Evolutionary conservation across 805 yeast genomes (phyloP).

Genomic region (Spathaspora hagerdaliae): DNA sequence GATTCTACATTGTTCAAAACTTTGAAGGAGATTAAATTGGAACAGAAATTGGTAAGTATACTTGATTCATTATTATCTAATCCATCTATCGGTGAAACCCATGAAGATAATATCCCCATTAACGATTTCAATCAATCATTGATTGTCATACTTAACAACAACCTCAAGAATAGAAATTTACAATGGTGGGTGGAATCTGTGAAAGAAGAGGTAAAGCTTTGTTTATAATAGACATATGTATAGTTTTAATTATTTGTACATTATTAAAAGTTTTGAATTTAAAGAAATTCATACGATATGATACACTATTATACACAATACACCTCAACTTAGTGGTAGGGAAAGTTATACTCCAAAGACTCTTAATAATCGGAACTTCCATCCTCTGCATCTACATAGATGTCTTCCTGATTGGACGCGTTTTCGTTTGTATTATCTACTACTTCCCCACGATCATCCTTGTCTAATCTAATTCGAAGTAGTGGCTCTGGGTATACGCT

Average conservation of each 20-base stretch:
- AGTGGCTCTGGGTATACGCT: constrained; percentile 61
- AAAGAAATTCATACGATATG: not conserved
- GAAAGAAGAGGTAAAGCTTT: constrained; percentile 13
- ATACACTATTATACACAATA: not conserved
- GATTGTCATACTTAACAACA: not conserved
- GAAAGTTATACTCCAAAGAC: too few relatives aligned
- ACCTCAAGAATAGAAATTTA: constrained; percentile 3
- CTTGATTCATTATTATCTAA: constrained; percentile 12
- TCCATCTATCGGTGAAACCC: constrained; percentile 7
- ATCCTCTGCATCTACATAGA: too few relatives aligned
- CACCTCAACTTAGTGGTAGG: too few relatives aligned
- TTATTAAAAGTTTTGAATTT: too few relatives aligned
- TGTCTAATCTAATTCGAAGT: constrained; percentile 52
- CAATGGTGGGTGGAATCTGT: constrained; percentile 18
- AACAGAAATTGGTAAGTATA: constrained; percentile 2
- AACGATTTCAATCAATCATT: constrained; percentile 3
- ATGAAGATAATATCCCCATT: constrained; percentile 7
- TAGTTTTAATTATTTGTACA: not conserved
- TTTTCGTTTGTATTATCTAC: constrained; percentile 4
- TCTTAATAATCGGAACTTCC: too few relatives aligned
- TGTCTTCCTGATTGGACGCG: not conserved
- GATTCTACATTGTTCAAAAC: constrained; percentile 46
- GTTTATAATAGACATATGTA: constrained; percentile 7
- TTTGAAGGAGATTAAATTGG: constrained; percentile 15
- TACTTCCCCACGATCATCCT: constrained; percentile 22